phyloP scores from a whole-genome alignment of 331 rosid genomes.

The Malus hybrid region DNA sequence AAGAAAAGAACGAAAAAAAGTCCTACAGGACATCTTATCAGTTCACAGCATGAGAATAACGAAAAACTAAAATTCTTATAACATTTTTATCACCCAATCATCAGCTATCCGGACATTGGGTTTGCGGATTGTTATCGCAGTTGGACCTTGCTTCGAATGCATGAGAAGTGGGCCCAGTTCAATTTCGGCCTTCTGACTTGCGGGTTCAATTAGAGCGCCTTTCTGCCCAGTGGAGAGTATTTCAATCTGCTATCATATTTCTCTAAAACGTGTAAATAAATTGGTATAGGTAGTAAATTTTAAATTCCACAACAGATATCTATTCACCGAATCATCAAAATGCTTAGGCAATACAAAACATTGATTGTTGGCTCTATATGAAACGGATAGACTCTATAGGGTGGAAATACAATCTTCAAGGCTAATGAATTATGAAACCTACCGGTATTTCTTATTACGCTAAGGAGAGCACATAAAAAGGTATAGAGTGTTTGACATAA shows the following conservation, averaged over 20 bases:
- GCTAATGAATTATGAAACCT: neutral
- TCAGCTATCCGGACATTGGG: slow-evolving; percentile 63
- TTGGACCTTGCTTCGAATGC: slow-evolving; percentile 30
- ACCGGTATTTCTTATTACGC: neutral
- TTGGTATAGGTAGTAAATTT: neutral
- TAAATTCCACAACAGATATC: neutral
- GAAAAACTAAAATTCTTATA: slow-evolving; percentile 10
- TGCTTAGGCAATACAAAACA: neutral
- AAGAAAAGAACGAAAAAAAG: neutral
- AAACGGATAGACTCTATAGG: neutral
- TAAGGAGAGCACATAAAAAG: neutral
- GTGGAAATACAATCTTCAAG: neutral
- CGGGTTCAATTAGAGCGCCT: slow-evolving; percentile 58
- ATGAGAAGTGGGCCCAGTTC: slow-evolving; percentile 64
- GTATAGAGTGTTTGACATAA: too few species aligned
- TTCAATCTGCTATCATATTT: neutral
- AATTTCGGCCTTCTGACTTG: slow-evolving; percentile 43
- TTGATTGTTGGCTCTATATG: neutral
- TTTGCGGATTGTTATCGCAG: slow-evolving; percentile 55
- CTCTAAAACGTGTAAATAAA: neutral
- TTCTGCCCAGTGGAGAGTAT: slow-evolving; percentile 35
- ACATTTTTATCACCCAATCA: slow-evolving; percentile 67
- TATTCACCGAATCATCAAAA: neutral
- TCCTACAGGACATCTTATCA: neutral
- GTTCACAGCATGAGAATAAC: neutral